Base-by-base conservation (phyloP, 2,329 filamentous ascomycete genomes). In the Fusarium fujikuroi region DNA sequence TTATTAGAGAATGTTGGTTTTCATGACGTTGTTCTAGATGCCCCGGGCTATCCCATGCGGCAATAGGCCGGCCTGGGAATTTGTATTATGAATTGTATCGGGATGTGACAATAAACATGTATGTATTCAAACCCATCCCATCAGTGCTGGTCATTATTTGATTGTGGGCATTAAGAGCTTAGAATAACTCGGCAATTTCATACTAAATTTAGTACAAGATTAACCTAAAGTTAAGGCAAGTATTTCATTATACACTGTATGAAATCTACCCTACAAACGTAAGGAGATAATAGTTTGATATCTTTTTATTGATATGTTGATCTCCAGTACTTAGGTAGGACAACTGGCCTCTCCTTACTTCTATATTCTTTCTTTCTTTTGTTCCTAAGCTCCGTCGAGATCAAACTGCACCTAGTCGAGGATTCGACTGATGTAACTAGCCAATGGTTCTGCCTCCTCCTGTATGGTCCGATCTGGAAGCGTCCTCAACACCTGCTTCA, bases 381-480 rank as follows among this genome's bases (percentile, higher is more conserved):
- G 23, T n/a, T 19, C 10, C 15, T 7, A n/a, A 52, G 25, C 25
- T 25, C 18, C 14, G 9, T 15, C 19, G 9, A n/a, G 15, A 39
- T 19, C 1, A n/a, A 3, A 5, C 30, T 12, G 7, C 2, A 11
- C 9, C 10, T 47, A 78, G 34, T 63, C 66, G 3, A 87, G 74
- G 32, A 88, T 60, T 39, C 83, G 81, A 52, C 69, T 75, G 60
- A 88, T 80, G 77, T 88, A 89, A 9, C 63, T 76, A 39, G 82
- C 81, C 71, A 89, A 71, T 4, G 80, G 81, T 40, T 86, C 86
- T 2, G 85, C 84, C 75, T 89, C 87, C 57, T 88, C 87, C 23
- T 86, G 84, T 0, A 87, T 80, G 5, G 85, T 88, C 56, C 86
- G 80, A 32, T 88, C 83, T 0, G 86, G 87, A 66, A 90, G 69